Conservation (phyloP, 352 stramenopile genomes). For the Globisporangium radiosum region DNA sequence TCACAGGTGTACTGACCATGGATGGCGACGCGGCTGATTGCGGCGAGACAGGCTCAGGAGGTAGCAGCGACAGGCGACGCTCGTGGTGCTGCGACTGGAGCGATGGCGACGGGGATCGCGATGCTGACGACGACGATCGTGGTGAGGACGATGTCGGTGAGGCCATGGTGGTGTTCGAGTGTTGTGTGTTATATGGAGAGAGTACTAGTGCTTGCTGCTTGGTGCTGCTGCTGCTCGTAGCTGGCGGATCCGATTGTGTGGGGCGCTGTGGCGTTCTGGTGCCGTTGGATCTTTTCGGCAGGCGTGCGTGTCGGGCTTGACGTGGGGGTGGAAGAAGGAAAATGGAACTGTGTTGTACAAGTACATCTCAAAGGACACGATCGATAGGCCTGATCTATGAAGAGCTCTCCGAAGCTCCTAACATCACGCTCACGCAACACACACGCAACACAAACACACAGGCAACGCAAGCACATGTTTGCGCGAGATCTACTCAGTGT, state of each 20-base stretch:
- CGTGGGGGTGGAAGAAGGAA: not conserved
- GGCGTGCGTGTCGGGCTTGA: not conserved
- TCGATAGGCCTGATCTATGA: not conserved
- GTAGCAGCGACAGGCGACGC: not conserved
- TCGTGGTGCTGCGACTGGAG: not conserved
- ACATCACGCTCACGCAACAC: too few species aligned
- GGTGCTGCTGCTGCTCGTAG: not conserved
- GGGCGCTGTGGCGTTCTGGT: not conserved
- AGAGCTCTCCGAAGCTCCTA: too few species aligned
- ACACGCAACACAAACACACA: too few species aligned
- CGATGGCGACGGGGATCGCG: not conserved
- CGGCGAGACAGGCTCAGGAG: not conserved
- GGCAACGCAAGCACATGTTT: too few species aligned
- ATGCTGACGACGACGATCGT: not conserved
- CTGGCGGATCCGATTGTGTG: conserved; percentile 8
- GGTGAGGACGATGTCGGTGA: not conserved
- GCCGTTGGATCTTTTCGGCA: not conserved
- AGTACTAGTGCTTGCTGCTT: not conserved
- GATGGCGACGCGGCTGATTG: conserved; percentile 1
- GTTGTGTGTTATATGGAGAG: too few species aligned
- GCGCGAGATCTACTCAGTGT: too few species aligned
- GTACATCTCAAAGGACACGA: not conserved
- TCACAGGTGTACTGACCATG: conserved; percentile 2
- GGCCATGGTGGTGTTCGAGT: not conserved
- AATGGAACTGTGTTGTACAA: too few species aligned